phyloP scores from a whole-genome alignment of 441 rosid genomes.

The Populus tomentosa region DNA sequence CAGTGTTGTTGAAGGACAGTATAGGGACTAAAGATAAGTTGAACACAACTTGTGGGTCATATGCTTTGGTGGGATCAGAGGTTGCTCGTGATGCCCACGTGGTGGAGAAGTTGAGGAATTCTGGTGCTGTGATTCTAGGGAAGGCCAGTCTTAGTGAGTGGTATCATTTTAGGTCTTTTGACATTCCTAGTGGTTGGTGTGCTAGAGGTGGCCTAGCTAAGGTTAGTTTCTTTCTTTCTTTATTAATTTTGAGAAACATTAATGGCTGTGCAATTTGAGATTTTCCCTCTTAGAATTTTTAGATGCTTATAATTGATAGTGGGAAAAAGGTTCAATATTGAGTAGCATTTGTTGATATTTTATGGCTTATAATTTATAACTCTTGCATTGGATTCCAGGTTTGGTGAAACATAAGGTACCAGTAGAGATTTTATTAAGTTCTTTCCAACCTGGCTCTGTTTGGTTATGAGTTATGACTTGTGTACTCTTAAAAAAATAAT shows the following conservation, averaged over 20 bases:
- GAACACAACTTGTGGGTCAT: constrained; percentile 73
- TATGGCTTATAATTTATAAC: background rate
- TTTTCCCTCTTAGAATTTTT: background rate
- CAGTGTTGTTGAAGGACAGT: constrained; percentile 16
- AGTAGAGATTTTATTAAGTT: background rate
- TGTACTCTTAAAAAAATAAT: too few species aligned
- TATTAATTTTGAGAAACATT: background rate
- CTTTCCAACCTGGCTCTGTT: background rate
- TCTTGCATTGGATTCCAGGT: background rate
- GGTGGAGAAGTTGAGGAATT: constrained; percentile 43
- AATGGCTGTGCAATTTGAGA: background rate
- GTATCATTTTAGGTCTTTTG: constrained; percentile 33
- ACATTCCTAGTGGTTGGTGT: constrained; percentile 36
- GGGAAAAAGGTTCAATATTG: background rate
- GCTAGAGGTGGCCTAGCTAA: constrained; percentile 61
- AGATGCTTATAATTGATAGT: background rate
- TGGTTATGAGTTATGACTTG: background rate
- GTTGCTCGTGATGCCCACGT: constrained; percentile 66
- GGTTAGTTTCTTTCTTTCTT: constrained; percentile 27
- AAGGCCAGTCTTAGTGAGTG: constrained; percentile 74
- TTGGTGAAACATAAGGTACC: background rate
- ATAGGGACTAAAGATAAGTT: constrained; percentile 3
- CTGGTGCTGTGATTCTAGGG: constrained; percentile 76
- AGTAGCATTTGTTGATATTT: background rate
- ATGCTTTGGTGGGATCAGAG: constrained; percentile 51